A percentile compares a stretch with the other conserved stretches of the same genome.
phyloP scores from a whole-genome alignment of 2,329 filamentous ascomycete genomes.

The Aspergillus versicolor region DNA sequence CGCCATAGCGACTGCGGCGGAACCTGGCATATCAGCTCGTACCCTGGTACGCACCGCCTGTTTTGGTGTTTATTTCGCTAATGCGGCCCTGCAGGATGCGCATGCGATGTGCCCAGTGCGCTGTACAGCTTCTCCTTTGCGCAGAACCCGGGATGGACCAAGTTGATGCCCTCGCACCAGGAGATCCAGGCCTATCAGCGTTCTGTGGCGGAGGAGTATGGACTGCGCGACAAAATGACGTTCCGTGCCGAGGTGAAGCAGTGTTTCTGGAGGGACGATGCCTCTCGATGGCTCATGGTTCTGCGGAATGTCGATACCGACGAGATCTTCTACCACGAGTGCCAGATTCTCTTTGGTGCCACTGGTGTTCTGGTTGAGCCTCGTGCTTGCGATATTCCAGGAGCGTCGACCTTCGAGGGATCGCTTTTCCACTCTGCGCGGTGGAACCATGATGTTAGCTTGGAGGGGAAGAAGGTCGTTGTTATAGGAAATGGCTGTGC shows the following conservation, averaged over 20 bases:
- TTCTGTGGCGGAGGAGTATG: constrained; percentile 48
- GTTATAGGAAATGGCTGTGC: constrained; percentile 37
- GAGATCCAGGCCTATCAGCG: constrained; percentile 55
- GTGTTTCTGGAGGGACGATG: constrained; percentile 51
- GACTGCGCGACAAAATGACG: constrained; percentile 32
- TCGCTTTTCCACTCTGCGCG: constrained; percentile 26
- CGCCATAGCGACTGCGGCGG: constrained; percentile 56
- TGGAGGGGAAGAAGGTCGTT: constrained; percentile 27
- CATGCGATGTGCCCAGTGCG: constrained; percentile 53
- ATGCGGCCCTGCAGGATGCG: constrained; percentile 37
- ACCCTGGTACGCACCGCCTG: constrained; percentile 45
- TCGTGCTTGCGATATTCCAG: constrained; percentile 25
- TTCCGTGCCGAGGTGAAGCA: constrained; percentile 16
- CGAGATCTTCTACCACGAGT: constrained; percentile 36
- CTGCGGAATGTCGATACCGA: constrained; percentile 26
- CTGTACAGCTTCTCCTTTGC: constrained; percentile 58
- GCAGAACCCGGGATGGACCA: constrained; percentile 52
- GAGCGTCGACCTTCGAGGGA: constrained; percentile 22
- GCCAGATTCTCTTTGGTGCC: constrained; percentile 51
- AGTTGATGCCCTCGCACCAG: constrained; percentile 46
- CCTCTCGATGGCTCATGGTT: constrained; percentile 47
- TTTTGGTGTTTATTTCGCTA: constrained; percentile 9
- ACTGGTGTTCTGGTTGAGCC: constrained; percentile 44
- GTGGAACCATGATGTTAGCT: constrained; percentile 24
- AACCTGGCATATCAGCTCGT: constrained; percentile 63